A percentile compares a stretch with the other conserved stretches of the same genome.
These are phyloP conservation scores for Filobasidium wieringae DNA, from an alignment of 768 basidiomycete species.

Conservation along the genomic window DNA sequence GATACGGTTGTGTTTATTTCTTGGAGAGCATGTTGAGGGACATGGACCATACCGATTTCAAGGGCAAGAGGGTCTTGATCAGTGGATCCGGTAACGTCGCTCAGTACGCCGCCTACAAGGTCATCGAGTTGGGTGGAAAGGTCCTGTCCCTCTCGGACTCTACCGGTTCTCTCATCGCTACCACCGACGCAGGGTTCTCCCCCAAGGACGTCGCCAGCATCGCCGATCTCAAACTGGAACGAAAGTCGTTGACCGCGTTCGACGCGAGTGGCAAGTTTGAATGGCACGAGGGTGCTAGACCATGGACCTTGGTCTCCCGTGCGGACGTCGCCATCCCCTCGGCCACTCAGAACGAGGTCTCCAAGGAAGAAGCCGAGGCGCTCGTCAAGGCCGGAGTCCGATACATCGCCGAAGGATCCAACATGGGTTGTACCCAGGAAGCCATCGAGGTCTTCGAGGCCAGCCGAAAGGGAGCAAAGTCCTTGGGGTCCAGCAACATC, in stretches of 20 bases:
- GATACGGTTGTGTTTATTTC: constrained; percentile 66
- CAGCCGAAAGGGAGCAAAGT: constrained; percentile 44
- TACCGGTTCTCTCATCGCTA: constrained; percentile 53
- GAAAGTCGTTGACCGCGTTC: constrained; percentile 33
- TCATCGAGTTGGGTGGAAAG: constrained; percentile 61
- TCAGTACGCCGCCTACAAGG: constrained; percentile 61
- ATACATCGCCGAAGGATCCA: constrained; percentile 57
- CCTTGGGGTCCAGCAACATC: constrained; percentile 39
- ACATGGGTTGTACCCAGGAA: constrained; percentile 55
- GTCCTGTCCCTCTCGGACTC: constrained; percentile 66
- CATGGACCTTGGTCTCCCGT: constrained; percentile 56
- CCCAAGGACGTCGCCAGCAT: constrained; percentile 45
- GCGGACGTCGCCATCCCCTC: constrained; percentile 60
- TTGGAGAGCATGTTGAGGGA: constrained; percentile 55
- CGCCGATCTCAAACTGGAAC: constrained; percentile 38
- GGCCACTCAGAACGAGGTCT: constrained; percentile 62
- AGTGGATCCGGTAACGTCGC: constrained; percentile 62
- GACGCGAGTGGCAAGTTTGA: constrained; percentile 38
- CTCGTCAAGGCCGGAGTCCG: constrained; percentile 57
- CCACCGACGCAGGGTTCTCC: constrained; percentile 49
- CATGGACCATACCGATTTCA: constrained; percentile 49
- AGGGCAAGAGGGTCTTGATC: constrained; percentile 43
- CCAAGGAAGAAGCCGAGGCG: constrained; percentile 54
- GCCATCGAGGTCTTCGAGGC: constrained; percentile 62
- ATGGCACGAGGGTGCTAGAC: constrained; percentile 46